A percentile compares a stretch with the other conserved stretches of the same genome.
These are phyloP conservation scores for Mycosarcoma mackinlayi DNA, from an alignment of 1,284 basidiomycete genomes.

Conservation along the genomic window DNA sequence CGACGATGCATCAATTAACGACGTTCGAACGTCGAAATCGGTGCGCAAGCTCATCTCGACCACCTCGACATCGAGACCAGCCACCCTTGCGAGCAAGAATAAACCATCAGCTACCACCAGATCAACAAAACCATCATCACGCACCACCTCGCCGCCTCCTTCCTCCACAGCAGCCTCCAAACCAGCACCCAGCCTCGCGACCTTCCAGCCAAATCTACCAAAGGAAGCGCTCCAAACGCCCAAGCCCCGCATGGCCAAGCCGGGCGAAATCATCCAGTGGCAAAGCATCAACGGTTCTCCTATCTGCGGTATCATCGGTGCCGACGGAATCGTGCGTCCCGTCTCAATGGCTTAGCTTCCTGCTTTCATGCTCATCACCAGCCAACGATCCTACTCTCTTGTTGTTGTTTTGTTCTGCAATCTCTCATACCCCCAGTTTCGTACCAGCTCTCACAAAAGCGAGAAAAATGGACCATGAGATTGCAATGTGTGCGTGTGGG, in stretches of 20 bases:
- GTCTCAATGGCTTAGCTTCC: constrained; percentile 26
- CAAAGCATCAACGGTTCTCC: constrained; percentile 54
- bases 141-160: constrained; percentile 5
- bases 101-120: constrained; percentile 12
- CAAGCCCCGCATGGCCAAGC: constrained; percentile 41
- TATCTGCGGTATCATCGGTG: constrained; percentile 53
- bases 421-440: constrained; percentile 1
- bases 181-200: constrained; percentile 33
- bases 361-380: neutral
- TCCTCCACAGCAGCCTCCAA: constrained; percentile 4
- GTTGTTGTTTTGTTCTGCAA: neutral
- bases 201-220: constrained; percentile 40
- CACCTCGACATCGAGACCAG: constrained; percentile 4
- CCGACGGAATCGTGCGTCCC: constrained; percentile 38
- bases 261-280: constrained; percentile 51
- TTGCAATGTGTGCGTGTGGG: too few species aligned
- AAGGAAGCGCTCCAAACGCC: constrained; percentile 29
- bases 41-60: constrained; percentile 1
- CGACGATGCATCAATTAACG: constrained; percentile 11
- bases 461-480: too few species aligned
- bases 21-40: constrained; percentile 6
- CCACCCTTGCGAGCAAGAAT: constrained; percentile 6
- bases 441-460: too few species aligned
- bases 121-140: constrained; percentile 2
- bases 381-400: neutral